Evolutionary conservation across 1,284 basidiomycete species (phyloP).

Genomic region (Athelia psychrophila): DNA sequence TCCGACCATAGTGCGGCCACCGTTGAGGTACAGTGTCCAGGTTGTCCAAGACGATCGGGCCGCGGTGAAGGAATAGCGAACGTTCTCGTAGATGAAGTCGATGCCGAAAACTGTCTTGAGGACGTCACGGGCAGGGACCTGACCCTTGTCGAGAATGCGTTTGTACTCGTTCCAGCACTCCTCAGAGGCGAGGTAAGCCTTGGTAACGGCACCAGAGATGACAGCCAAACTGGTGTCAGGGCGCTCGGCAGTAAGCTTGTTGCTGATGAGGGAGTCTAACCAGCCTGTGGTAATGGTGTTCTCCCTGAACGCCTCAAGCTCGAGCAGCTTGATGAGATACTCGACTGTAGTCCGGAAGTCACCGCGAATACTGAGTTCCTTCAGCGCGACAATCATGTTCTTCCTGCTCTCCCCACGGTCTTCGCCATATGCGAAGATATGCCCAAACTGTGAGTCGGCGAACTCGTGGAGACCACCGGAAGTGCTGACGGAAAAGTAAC

Average conservation of each 20-base stretch:
- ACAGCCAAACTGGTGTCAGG: conserved; percentile 93
- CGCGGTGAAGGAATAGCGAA: conserved; percentile 95
- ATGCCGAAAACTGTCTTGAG: conserved; percentile 97
- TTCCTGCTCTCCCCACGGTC: conserved; percentile 95
- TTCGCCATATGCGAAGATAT: conserved; percentile 98
- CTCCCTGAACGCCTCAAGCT: conserved; percentile 94
- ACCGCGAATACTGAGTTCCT: conserved; percentile 97
- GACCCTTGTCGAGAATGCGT: conserved; percentile 95
- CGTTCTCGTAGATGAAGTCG: conserved; percentile 98
- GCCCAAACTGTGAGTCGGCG: conserved; percentile 97
- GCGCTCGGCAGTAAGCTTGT: conserved; percentile 94
- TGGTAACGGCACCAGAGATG: conserved; percentile 96
- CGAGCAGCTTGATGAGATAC: conserved; percentile 96
- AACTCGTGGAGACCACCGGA: conserved; percentile 98
- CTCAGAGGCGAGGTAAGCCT: conserved; percentile 89
- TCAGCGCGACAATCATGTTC: conserved; percentile 99
- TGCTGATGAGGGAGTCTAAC: conserved; percentile 97
- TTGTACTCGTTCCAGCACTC: conserved; percentile 94
- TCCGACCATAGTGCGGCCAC: conserved; percentile 88
- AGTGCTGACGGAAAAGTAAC: conserved; percentile 97
- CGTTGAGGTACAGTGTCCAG: conserved; percentile 97
- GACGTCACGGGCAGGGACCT: conserved; percentile 92
- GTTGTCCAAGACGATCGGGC: conserved; percentile 85
- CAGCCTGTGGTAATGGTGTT: conserved; percentile 99
- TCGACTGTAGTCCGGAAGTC: conserved; percentile 99